A percentile compares a stretch with the other conserved stretches of the same genome.
Conservation (phyloP, 208 protist genomes). For the Leishmania braziliensis region DNA sequence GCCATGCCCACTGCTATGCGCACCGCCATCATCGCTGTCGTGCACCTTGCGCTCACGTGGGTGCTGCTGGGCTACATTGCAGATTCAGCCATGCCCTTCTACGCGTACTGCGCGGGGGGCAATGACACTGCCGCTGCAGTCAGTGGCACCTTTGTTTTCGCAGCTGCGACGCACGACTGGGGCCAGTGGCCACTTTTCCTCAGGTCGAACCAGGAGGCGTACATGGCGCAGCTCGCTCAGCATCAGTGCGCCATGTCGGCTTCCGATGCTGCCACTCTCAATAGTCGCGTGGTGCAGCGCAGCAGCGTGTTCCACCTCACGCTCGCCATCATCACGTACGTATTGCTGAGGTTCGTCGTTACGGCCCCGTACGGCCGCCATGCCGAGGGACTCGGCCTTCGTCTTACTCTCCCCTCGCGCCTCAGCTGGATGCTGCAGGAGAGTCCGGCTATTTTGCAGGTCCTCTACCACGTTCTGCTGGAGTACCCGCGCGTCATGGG, state of each 20-base stretch:
- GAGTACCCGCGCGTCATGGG: slow-evolving; percentile 50
- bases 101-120: slow-evolving; percentile 11
- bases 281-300: slow-evolving; percentile 24
- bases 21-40: background rate
- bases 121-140: background rate
- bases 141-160: background rate
- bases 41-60: slow-evolving; percentile 26
- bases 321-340: slow-evolving; percentile 36
- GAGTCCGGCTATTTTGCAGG: slow-evolving; percentile 64
- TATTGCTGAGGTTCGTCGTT: slow-evolving; percentile 30
- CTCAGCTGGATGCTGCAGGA: slow-evolving; percentile 77
- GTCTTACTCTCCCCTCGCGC: slow-evolving; percentile 40
- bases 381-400: slow-evolving; percentile 1
- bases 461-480: slow-evolving; percentile 57
- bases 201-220: background rate
- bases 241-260: slow-evolving; percentile 6
- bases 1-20: background rate
- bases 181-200: slow-evolving; percentile 11
- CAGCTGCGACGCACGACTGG: slow-evolving; percentile 1
- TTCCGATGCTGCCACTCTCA: slow-evolving; percentile 14
- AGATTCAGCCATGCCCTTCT: slow-evolving; percentile 32
- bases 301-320: slow-evolving; percentile 34
- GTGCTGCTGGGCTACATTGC: slow-evolving; percentile 23
- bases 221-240: background rate
- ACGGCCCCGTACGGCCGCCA: slow-evolving; percentile 49